Evolutionary conservation across 106 monocot genomes (phyloP), one percentile per base, ranked within the genome.

Genomic region (Apostasia ramifera): DNA sequence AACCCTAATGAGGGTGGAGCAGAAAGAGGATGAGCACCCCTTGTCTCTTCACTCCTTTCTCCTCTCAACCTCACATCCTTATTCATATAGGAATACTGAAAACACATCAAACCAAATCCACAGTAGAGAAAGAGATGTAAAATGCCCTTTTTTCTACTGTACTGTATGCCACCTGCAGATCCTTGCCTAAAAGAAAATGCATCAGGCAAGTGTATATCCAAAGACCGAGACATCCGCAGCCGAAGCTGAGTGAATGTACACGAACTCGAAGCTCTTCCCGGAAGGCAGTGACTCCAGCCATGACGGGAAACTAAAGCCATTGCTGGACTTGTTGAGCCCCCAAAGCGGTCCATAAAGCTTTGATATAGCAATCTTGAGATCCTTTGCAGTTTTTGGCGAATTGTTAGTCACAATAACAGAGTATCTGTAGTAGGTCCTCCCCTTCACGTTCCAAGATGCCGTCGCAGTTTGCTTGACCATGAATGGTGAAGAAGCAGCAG

Each of bases 231-330:
- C 52, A 47, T 83, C 73, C 7, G 85, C 85, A 0, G 76, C 85
- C 40, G 77, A 70, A 39, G 82, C 74, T 1, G 89, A 56, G 68
- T 90, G 86, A 56, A 90, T 81, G 82, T 90, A 90, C 58, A 83
- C 82, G 53, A 90, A 90, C 61, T 83, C 78, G 48, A 86, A 41
- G 80, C 89, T 90, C 77, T 83, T 76, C 55, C 89, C 89, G n/a
- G 76, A 69, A 3, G 83, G 70, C 47, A 90, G 71, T 3, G 85
- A 76, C 57, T 68, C 43, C 43, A 85, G 42, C 89, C 85, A 90
- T 53, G 62, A 15, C 1, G 89, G 89, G 57, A 89, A 75, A 8
- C 56, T 59, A 45, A 85, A 89, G 46, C 82, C 80, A 44, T 85
- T 66, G 8, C 69, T 57, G 2, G 74, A 73, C 63, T 83, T 85